A percentile compares a stretch with the other conserved stretches of the same genome.
These are phyloP conservation scores for Fusarium poae DNA, from an alignment of 2,329 filamentous ascomycete genomes.

Conservation along the genomic window DNA sequence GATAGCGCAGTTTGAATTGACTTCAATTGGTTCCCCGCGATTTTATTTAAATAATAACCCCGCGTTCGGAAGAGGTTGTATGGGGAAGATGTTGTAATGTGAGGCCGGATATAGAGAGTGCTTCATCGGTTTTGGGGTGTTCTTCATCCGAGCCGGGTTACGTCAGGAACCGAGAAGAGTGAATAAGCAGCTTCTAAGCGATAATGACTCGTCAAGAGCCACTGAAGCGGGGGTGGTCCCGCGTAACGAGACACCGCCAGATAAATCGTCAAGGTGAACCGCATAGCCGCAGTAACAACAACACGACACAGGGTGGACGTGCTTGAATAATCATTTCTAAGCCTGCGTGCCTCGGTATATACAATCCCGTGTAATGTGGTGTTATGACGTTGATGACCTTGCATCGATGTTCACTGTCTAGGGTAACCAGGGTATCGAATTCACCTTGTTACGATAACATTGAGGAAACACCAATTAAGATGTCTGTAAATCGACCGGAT, in stretches of 20 bases:
- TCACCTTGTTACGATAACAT: not conserved
- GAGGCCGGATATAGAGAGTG: not conserved
- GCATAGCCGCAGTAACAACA: not conserved
- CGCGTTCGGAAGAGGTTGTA: not conserved
- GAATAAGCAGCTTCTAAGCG: slow-evolving; percentile 7
- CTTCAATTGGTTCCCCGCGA: too few species aligned
- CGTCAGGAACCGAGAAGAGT: not conserved
- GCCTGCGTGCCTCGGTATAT: not conserved
- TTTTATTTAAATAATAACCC: not conserved
- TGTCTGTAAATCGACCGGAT: not conserved
- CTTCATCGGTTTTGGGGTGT: not conserved
- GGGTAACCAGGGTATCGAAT: not conserved
- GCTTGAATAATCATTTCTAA: not conserved
- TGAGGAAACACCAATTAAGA: not conserved
- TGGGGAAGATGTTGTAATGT: too few species aligned
- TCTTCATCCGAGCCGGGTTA: not conserved
- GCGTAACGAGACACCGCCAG: not conserved
- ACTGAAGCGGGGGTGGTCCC: not conserved
- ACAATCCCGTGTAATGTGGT: not conserved
- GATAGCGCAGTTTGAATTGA: accelerated
- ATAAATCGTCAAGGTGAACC: not conserved
- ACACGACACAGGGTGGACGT: not conserved
- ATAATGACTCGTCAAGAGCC: not conserved
- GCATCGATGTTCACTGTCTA: not conserved
- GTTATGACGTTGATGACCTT: not conserved